Conservation (phyloP, 1,139 yeast species). For the Taiozyma sp. region DNA sequence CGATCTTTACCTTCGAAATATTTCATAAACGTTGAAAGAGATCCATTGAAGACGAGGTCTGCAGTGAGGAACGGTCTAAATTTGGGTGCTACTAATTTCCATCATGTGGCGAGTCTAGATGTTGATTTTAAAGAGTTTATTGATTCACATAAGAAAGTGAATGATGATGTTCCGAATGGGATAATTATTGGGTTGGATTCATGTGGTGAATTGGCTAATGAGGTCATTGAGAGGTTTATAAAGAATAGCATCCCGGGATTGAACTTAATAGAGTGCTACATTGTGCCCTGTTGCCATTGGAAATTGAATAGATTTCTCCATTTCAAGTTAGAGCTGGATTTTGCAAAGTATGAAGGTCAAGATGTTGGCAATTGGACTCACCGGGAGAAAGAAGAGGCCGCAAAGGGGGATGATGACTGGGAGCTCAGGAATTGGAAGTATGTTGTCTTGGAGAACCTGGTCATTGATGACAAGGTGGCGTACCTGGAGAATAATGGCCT, state of each 20-base stretch:
- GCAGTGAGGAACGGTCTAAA: conserved; percentile 5
- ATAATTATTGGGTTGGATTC: conserved; percentile 11
- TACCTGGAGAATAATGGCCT: neutral
- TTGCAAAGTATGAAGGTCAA: neutral
- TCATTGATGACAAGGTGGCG: conserved; percentile 6
- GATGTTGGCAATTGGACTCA: neutral
- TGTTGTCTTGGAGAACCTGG: conserved; percentile 5
- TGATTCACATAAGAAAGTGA: conserved; percentile 1
- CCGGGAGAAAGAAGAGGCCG: neutral
- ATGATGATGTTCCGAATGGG: conserved; percentile 2
- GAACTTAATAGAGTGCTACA: conserved; percentile 2
- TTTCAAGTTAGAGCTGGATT: neutral
- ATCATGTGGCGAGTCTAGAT: neutral
- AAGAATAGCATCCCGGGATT: neutral
- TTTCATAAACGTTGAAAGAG: conserved; percentile 8
- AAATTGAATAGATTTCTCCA: conserved; percentile 6
- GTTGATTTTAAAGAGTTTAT: conserved; percentile 3
- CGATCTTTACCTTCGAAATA: neutral
- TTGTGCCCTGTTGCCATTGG: conserved; percentile 12
- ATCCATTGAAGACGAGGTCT: neutral
- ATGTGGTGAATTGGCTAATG: conserved; percentile 10
- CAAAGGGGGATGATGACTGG: neutral
- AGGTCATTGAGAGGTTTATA: neutral
- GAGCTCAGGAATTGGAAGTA: neutral
- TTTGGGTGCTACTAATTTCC: neutral